A percentile compares a stretch with the other conserved stretches of the same genome.
Conservation (phyloP, 169 alveolate genomes). For the Cryptosporidium sp. region DNA sequence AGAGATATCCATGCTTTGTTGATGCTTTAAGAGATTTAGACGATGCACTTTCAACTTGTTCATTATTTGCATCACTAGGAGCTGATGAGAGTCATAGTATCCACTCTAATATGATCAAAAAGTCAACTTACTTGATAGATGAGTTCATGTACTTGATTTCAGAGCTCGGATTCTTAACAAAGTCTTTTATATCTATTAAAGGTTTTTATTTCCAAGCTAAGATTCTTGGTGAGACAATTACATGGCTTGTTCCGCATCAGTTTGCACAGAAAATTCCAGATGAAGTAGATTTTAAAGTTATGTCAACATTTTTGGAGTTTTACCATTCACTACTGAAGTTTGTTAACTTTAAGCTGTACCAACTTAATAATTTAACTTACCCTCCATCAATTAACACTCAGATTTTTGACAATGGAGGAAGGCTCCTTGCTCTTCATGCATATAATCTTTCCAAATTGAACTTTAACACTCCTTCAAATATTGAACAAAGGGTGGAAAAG, state of each 20-base stretch:
- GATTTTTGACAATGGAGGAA: constrained; percentile 54
- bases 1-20: constrained; percentile 95
- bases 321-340: constrained; percentile 91
- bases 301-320: constrained; percentile 93
- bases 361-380: constrained; percentile 84
- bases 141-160: constrained; percentile 89
- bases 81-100: constrained; percentile 85
- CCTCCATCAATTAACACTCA: constrained; percentile 81
- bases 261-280: constrained; percentile 94
- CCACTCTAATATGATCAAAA: constrained; percentile 81
- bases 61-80: constrained; percentile 88
- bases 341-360: constrained; percentile 92
- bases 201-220: constrained; percentile 98
- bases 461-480: constrained; percentile 80
- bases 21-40: constrained; percentile 97
- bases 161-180: constrained; percentile 78
- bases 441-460: constrained; percentile 74
- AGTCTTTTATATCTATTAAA: constrained; percentile 94
- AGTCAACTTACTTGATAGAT: constrained; percentile 83
- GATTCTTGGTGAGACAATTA: constrained; percentile 92
- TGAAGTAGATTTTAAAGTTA: constrained; percentile 96
- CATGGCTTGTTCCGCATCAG: constrained; percentile 98
- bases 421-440: constrained; percentile 26
- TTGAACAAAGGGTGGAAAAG: constrained; percentile 77
- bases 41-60: constrained; percentile 96